These are phyloP conservation scores for Cystobasidium ongulense DNA, from an alignment of 768 basidiomycete species.

Conservation along the genomic window DNA sequence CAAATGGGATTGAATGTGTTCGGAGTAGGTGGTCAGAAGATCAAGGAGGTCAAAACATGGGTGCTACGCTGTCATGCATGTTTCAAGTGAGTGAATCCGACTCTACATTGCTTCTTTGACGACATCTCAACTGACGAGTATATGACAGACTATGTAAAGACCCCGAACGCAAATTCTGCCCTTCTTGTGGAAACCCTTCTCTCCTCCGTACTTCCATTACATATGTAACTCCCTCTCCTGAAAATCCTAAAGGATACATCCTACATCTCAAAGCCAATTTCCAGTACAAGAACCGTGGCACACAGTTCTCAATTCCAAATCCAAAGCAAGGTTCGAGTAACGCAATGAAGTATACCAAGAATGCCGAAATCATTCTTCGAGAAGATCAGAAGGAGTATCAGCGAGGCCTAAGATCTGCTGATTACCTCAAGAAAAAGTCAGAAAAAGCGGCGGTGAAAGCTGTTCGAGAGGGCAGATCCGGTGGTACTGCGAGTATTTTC, in stretches of 20 bases:
- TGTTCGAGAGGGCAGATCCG: slow-evolving; percentile 48
- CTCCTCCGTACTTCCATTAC: slow-evolving; percentile 86
- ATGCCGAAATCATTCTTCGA: slow-evolving; percentile 74
- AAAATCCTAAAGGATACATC: slow-evolving; percentile 56
- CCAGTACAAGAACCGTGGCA: slow-evolving; percentile 84
- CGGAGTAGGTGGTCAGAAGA: slow-evolving; percentile 78
- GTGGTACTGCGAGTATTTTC: slow-evolving; percentile 45
- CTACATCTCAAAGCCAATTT: slow-evolving; percentile 93
- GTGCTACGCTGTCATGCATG: slow-evolving; percentile 95
- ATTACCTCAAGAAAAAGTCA: slow-evolving; percentile 66
- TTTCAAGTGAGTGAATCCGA: slow-evolving; percentile 69
- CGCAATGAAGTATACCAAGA: slow-evolving; percentile 50
- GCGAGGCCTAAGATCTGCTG: slow-evolving; percentile 68
- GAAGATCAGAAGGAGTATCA: slow-evolving; percentile 87
- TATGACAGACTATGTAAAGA: slow-evolving; percentile 81
- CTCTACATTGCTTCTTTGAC: background rate
- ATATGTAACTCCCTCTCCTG: slow-evolving; percentile 44
- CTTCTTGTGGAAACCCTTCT: slow-evolving; percentile 88
- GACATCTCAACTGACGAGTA: background rate
- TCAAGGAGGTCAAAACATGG: slow-evolving; percentile 87
- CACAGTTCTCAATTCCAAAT: slow-evolving; percentile 80
- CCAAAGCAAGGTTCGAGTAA: slow-evolving; percentile 69
- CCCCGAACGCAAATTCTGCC: slow-evolving; percentile 87
- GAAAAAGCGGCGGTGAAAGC: slow-evolving; percentile 64
- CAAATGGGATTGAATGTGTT: slow-evolving; percentile 89